Conservation (phyloP, 306 rosid genomes). For the Trifolium pratense region DNA sequence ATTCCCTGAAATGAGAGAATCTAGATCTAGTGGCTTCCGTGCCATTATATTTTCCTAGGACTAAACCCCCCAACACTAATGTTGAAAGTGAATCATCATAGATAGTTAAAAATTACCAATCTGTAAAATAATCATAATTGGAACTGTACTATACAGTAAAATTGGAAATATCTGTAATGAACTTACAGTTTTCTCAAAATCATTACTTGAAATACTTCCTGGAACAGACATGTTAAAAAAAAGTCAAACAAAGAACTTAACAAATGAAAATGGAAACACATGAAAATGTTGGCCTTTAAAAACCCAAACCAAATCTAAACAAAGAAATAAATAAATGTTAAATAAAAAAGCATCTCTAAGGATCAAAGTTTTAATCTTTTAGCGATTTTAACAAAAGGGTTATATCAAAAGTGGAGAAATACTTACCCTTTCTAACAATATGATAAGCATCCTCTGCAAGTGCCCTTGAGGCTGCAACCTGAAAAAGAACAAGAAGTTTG, state of each 20-base stretch:
- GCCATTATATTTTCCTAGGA: background rate
- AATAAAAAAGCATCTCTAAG: background rate
- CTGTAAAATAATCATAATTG: too few relatives aligned
- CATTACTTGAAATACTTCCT: slow-evolving; percentile 63
- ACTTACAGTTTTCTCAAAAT: slow-evolving; percentile 71
- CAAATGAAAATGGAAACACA: background rate
- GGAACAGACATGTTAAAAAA: slow-evolving; percentile 49
- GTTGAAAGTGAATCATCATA: background rate
- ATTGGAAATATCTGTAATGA: slow-evolving; percentile 9
- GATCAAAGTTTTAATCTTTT: slow-evolving; percentile 21
- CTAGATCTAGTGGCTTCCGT: background rate
- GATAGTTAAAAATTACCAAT: slow-evolving; percentile 8
- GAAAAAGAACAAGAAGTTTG: slow-evolving; percentile 17
- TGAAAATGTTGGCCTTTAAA: background rate
- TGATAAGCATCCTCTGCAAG: slow-evolving; percentile 77
- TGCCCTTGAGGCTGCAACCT: slow-evolving; percentile 83
- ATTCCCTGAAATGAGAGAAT: background rate
- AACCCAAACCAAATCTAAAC: background rate
- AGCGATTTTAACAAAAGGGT: slow-evolving; percentile 2
- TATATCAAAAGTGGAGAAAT: background rate
- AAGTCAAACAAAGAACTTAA: slow-evolving; percentile 34
- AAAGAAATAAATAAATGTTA: background rate
- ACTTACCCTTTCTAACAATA: slow-evolving; percentile 57
- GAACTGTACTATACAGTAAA: background rate
- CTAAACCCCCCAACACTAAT: slow-evolving; percentile 5